Evolutionary conservation across 352 stramenopile species (phyloP), one percentile per base, ranked within the genome.

Genomic region (Pythium chondricola): DNA sequence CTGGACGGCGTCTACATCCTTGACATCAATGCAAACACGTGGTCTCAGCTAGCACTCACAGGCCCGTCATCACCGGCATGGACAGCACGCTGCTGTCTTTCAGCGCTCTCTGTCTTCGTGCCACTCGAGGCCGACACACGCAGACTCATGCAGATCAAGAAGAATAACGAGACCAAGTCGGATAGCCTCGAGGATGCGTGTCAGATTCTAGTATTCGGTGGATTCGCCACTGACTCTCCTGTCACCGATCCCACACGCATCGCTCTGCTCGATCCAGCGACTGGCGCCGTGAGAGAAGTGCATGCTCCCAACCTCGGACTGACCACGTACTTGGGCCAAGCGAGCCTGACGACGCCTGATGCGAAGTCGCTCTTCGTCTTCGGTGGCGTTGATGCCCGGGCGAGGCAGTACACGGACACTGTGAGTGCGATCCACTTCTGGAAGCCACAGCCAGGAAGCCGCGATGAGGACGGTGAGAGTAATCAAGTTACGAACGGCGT

Each of bases 341-440:
- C 76, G 4, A 35, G 45, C 4, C 54, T 69, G 13, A 22, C 67
- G 13, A 59, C 64, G 3, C 26, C 38, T 1, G 71, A 87, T 39
- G 43, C 47, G 13, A 69, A 69, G 43, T 79, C 69, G 16, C 51
- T 89, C 38, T 84, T 71, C 32, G 9, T 86, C 6, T 86, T 89
- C 49, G 78, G 78, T 4, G 78, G 78, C 1, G 52, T 67, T 13
- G 43, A 69, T 8, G 43, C 68, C 9, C 17, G 33, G 2, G 52
- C 53, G 3, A 65, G 67, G 13, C 29, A 55, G 18, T 67, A 65
- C 37, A 37, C 83, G 26, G 69, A 74, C 21, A 48, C 67, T 0
- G 73, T 65, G 10, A 76, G 45, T 27, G 65, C 62, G 2, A 44
- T 89, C 13, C 67, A 86, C 36, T 84, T 87, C 31, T 89, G 78